Percentiles rank a stretch among this genome's conserved stretches.
Evolutionary conservation across 352 stramenopile species (phyloP).

Genomic region (Phytophthora colocasiae): DNA sequence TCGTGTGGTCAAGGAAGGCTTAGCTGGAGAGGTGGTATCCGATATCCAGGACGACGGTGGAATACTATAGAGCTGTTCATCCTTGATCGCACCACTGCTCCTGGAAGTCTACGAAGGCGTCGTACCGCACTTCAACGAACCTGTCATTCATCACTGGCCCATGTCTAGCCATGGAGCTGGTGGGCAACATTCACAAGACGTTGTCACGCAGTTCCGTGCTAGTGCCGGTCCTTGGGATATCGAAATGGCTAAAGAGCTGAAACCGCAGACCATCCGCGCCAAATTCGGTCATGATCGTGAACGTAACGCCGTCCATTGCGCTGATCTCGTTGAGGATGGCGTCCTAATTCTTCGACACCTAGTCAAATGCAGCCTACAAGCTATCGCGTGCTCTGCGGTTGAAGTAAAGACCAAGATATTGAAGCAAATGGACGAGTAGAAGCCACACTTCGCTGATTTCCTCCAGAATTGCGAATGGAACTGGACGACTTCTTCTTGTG

Average conservation of each 20-base stretch:
- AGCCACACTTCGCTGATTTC: slow-evolving; percentile 56
- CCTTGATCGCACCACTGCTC: slow-evolving; percentile 89
- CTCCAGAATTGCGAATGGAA: slow-evolving; percentile 52
- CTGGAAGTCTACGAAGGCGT: slow-evolving; percentile 93
- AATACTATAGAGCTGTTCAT: slow-evolving; percentile 91
- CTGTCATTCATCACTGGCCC: slow-evolving; percentile 88
- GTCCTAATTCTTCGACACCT: slow-evolving; percentile 95
- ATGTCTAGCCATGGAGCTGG: slow-evolving; percentile 92
- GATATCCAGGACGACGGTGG: slow-evolving; percentile 69
- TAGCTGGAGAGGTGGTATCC: slow-evolving; percentile 84
- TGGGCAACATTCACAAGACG: slow-evolving; percentile 61
- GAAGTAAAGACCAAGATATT: slow-evolving; percentile 4
- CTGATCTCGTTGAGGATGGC: slow-evolving; percentile 92
- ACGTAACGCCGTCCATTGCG: slow-evolving; percentile 94
- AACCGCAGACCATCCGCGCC: slow-evolving; percentile 89
- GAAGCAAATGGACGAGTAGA: slow-evolving; percentile 13
- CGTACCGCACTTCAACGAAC: slow-evolving; percentile 91
- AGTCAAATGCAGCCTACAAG: slow-evolving; percentile 46
- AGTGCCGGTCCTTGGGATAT: slow-evolving; percentile 91
- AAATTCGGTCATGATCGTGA: slow-evolving; percentile 90
- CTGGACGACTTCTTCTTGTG: slow-evolving; percentile 57
- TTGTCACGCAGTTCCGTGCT: slow-evolving; percentile 81
- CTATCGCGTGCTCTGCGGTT: slow-evolving; percentile 5
- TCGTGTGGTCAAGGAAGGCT: slow-evolving; percentile 91
- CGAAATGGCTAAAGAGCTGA: slow-evolving; percentile 93